Conservation (phyloP, 768 basidiomycete genomes). For the Auriscalpium orientale region DNA sequence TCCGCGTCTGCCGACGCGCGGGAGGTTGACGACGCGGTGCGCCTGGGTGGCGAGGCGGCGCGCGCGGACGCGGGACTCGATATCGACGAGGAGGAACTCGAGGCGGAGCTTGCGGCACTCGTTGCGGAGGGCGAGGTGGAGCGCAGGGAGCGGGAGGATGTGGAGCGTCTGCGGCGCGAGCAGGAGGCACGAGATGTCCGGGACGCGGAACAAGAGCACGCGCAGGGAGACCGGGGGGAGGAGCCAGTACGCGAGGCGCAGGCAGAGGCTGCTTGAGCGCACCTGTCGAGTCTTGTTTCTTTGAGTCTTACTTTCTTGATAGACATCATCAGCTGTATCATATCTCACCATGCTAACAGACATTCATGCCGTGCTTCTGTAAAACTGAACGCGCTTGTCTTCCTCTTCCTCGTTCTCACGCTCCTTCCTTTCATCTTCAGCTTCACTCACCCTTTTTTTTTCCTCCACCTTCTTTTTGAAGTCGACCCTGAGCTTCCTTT, state of each 20-base stretch:
- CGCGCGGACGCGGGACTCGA: slow-evolving; percentile 36
- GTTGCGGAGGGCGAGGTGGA: slow-evolving; percentile 37
- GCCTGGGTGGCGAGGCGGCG: slow-evolving; percentile 50
- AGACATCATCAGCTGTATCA: no score
- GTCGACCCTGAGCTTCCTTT: no score
- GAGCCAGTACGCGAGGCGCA: background rate
- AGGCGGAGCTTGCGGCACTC: slow-evolving; percentile 58
- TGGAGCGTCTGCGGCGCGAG: slow-evolving; percentile 5
- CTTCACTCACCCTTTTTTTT: no score
- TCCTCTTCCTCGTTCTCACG: no score
- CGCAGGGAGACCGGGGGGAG: background rate
- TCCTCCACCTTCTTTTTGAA: no score
- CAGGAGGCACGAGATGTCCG: slow-evolving; percentile 8
- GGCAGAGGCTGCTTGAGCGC: background rate
- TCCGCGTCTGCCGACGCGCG: slow-evolving; percentile 75
- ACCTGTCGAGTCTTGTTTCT: no score
- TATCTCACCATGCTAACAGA: no score
- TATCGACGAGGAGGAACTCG: slow-evolving; percentile 48
- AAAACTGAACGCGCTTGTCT: no score
- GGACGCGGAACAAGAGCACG: background rate
- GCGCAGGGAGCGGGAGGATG: slow-evolving; percentile 10
- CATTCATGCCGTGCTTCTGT: no score
- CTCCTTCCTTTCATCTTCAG: no score
- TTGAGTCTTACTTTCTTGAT: no score
- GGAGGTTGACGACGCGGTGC: slow-evolving; percentile 76